phyloP scores from a whole-genome alignment of 768 basidiomycete genomes.

The Scleroderma citrinum region DNA sequence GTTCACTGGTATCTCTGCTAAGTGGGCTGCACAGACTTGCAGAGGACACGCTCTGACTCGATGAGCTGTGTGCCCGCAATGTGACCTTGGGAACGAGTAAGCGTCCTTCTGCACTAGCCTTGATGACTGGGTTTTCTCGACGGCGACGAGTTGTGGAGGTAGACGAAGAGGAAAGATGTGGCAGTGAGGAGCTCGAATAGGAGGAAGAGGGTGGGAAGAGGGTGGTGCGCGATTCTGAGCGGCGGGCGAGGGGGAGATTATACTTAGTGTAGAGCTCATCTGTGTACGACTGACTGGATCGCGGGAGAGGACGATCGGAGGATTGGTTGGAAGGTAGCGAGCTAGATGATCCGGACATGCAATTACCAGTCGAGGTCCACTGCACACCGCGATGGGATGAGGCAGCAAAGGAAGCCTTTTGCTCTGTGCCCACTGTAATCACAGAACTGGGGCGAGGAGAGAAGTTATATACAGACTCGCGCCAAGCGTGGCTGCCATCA shows the following conservation, averaged over 20 bases:
- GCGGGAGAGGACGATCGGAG: constrained; percentile 18
- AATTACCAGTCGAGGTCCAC: constrained; percentile 34
- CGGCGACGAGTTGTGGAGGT: constrained; percentile 30
- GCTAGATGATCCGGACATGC: constrained; percentile 18
- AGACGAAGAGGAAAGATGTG: constrained; percentile 31
- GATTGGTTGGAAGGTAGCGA: constrained; percentile 21
- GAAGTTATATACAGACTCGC: constrained; percentile 55
- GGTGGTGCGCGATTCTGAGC: constrained; percentile 45
- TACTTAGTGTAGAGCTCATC: constrained; percentile 53
- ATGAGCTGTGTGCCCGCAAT: constrained; percentile 25
- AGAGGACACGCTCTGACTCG: constrained; percentile 28
- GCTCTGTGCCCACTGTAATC: constrained; percentile 22
- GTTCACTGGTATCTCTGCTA: constrained; percentile 36
- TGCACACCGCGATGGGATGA: constrained; percentile 47
- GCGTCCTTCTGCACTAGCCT: constrained; percentile 57
- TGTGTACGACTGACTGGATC: constrained; percentile 27
- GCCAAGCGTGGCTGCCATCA: constrained; percentile 62
- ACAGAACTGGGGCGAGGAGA: constrained; percentile 34
- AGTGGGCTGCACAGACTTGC: constrained; percentile 32
- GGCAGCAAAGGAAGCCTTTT: constrained; percentile 41
- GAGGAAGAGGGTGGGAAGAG: constrained; percentile 30
- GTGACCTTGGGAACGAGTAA: constrained; percentile 49
- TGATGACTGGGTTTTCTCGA: constrained; percentile 51
- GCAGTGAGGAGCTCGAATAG: constrained; percentile 31
- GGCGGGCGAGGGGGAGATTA: constrained; percentile 49